Conservation (phyloP, 345 rosid genomes). For the Anastatica hierochuntica region DNA sequence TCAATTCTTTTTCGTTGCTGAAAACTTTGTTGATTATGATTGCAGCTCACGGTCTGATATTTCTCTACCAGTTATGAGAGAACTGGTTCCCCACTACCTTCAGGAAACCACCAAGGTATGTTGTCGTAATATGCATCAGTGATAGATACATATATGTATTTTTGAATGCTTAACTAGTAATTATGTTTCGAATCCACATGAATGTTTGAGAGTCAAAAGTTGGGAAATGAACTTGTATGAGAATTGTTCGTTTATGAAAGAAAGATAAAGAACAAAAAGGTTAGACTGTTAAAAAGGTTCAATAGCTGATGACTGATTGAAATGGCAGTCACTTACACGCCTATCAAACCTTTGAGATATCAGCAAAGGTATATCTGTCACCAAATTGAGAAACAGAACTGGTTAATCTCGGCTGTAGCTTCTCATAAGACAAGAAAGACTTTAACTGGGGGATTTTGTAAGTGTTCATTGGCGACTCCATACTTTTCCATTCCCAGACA, state of each 20-base stretch:
- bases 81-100: constrained; percentile 93
- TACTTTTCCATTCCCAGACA: neutral
- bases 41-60: constrained; percentile 88
- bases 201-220: constrained; percentile 1
- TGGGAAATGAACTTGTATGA: constrained; percentile 6
- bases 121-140: constrained; percentile 11
- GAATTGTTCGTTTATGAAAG: neutral
- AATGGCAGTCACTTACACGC: constrained; percentile 1
- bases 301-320: neutral
- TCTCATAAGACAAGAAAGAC: neutral
- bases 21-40: constrained; percentile 7
- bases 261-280: neutral
- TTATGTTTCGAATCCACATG: neutral
- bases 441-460: neutral
- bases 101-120: constrained; percentile 85
- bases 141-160: neutral
- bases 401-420: constrained; percentile 1
- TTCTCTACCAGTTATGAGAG: constrained; percentile 89
- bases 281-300: constrained; percentile 9
- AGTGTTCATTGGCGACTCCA: neutral
- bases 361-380: constrained; percentile 3
- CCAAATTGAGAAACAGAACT: constrained; percentile 3
- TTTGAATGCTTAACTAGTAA: neutral
- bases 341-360: neutral
- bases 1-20: neutral